Evolutionary conservation across 305 asterid species (phyloP), one percentile per base, ranked within the genome.

Genomic region (Fraxinus sp.): DNA sequence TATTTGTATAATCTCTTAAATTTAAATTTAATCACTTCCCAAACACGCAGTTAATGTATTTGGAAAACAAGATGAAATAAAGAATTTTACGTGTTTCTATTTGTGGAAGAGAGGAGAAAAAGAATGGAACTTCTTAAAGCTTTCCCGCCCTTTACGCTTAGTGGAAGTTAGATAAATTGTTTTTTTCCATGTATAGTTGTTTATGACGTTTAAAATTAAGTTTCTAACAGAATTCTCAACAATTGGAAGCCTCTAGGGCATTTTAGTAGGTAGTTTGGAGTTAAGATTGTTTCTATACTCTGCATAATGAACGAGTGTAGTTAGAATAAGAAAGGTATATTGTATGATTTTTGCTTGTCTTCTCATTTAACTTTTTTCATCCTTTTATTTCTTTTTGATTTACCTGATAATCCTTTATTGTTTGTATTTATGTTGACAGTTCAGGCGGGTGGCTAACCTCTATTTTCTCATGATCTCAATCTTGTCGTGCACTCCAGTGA

Each of bases 391-490:
- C 73, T 75, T 59, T 86, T 84, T 68, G 77, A 75, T 88, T 87
- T 83, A 82, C 84, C 90, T 87, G 89, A 91, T 91, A n/a, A 84
- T 85, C 74, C 81, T 83, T 82, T 80, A 13, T 70, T 85, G 64
- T 75, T 81, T 86, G 79, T 80, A 79, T 89, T 79, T 87, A 79
- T 85, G 83, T 86, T 87, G 97, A 91, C 99, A 97, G 99, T 95
- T 97, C 95, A 95, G 98, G 92, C 95, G 99, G 95, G 99, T 97
- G 96, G 99, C 99, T 86, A 97, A 97, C 92, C 96, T 95, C 89
- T 97, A 97, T 89, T 97, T 95, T 87, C 98, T 97, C 83, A 91
- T 95, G 97, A 97, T 97, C 87, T 97, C 99, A 80, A 91, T 95
- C 89, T 86, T 97, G 92, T 97, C 99, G 66, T 97, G 98, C 89